These are phyloP conservation scores for Lachnellula hyalina DNA, from an alignment of 2,329 filamentous ascomycete genomes.

Conservation along the genomic window DNA sequence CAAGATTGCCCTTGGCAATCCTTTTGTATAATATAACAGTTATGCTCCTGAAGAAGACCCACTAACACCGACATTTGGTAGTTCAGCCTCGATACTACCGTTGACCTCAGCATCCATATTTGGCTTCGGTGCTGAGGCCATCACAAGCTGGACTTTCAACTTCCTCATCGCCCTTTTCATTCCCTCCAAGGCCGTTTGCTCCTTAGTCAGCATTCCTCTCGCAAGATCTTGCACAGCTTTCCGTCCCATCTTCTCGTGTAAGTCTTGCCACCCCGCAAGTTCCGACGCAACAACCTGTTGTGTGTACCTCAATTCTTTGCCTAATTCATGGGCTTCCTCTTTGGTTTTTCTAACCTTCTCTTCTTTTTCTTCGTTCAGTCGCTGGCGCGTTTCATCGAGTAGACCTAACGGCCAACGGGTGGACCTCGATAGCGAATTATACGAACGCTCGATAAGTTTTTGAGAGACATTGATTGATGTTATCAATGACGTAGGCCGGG, in stretches of 20 bases:
- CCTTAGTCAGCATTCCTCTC: slow-evolving; percentile 70
- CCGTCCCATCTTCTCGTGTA: slow-evolving; percentile 72
- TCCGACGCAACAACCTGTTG: slow-evolving; percentile 91
- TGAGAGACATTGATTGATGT: slow-evolving; percentile 67
- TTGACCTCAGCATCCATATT: not conserved
- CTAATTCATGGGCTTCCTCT: slow-evolving; percentile 66
- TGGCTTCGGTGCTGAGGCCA: not conserved
- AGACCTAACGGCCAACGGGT: slow-evolving; percentile 76
- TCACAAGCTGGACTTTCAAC: slow-evolving; percentile 17
- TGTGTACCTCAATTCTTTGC: slow-evolving; percentile 80
- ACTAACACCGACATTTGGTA: too few species aligned
- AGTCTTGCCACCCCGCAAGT: slow-evolving; percentile 88
- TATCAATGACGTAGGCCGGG: slow-evolving; percentile 74
- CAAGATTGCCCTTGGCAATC: not conserved
- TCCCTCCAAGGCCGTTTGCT: slow-evolving; percentile 72
- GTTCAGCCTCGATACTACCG: not conserved
- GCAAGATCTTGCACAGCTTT: slow-evolving; percentile 73
- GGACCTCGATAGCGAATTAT: slow-evolving; percentile 66
- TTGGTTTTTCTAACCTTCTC: slow-evolving; percentile 68
- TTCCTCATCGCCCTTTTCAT: slow-evolving; percentile 71
- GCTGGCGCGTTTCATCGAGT: slow-evolving; percentile 80
- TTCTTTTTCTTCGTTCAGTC: slow-evolving; percentile 78
- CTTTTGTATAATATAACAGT: not conserved
- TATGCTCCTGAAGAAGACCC: not conserved
- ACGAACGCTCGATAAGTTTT: slow-evolving; percentile 72